Conservation (phyloP, 768 basidiomycete genomes). For the Myochromella boudieri region DNA sequence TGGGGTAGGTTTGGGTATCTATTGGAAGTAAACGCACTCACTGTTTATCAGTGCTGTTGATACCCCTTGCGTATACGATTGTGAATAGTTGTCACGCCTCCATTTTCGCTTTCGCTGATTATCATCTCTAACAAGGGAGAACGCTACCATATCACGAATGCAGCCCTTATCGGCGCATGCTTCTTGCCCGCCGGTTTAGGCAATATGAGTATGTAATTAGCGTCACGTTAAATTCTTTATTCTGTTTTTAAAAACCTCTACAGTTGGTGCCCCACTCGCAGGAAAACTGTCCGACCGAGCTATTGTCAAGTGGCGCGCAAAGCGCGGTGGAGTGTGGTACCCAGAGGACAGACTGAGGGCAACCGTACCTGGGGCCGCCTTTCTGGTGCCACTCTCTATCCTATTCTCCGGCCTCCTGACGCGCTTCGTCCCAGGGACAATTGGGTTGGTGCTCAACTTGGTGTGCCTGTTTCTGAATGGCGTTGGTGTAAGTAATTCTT, state of each 20-base stretch:
- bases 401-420: conserved; percentile 49
- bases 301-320: conserved; percentile 45
- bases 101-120: background rate
- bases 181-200: conserved; percentile 61
- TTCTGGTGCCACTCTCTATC: conserved; percentile 57
- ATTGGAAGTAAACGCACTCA: conserved; percentile 5
- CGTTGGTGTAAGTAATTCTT: conserved; percentile 50
- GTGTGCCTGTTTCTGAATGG: conserved; percentile 63
- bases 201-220: conserved; percentile 57
- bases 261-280: conserved; percentile 61
- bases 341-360: conserved; percentile 70
- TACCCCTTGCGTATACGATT: conserved; percentile 67
- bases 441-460: conserved; percentile 52
- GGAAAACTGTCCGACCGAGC: conserved; percentile 59
- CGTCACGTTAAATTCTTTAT: conserved; percentile 4
- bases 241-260: background rate
- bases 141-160: conserved; percentile 54
- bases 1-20: conserved; percentile 30
- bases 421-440: conserved; percentile 44
- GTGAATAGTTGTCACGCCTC: conserved; percentile 36
- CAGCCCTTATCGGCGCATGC: conserved; percentile 57
- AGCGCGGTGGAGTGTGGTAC: conserved; percentile 56
- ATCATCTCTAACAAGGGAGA: conserved; percentile 43
- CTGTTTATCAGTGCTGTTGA: conserved; percentile 42
- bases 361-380: conserved; percentile 40